Evolutionary conservation across 2,329 filamentous ascomycete species (phyloP).

Genomic region (Claviceps capensis): DNA sequence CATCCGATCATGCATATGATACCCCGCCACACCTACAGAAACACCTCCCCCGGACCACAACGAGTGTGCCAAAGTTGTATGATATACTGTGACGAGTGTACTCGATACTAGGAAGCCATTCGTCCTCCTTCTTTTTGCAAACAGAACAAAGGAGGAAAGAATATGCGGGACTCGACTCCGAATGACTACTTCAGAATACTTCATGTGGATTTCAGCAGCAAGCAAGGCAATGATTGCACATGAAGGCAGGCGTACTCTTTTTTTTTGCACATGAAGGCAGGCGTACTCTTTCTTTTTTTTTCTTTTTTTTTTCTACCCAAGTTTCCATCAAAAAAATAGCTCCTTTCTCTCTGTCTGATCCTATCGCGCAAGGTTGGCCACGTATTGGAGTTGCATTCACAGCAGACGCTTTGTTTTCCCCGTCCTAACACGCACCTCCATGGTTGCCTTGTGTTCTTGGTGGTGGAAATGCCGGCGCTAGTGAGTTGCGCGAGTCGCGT

Average conservation of each 20-base stretch:
- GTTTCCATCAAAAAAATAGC: no score
- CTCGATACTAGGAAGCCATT: not conserved
- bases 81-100: not conserved
- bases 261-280: not conserved
- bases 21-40: not conserved
- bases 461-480: not conserved
- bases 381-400: not conserved
- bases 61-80: constrained; percentile 2
- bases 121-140: not conserved
- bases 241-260: not conserved
- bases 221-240: not conserved
- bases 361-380: not conserved
- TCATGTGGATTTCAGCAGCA: not conserved
- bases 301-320: no score
- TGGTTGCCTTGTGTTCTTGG: not conserved
- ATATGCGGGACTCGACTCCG: not conserved
- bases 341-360: not conserved
- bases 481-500: not conserved
- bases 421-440: not conserved
- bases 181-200: not conserved
- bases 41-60: not conserved
- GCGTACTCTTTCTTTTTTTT: not conserved
- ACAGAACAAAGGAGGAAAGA: not conserved
- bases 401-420: not conserved
- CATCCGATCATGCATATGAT: not conserved